Percentiles rank a stretch among this genome's conserved stretches.
Evolutionary conservation across 108 stramenopile genomes (phyloP).

Genomic region (Chaetoceros tenuissimus): DNA sequence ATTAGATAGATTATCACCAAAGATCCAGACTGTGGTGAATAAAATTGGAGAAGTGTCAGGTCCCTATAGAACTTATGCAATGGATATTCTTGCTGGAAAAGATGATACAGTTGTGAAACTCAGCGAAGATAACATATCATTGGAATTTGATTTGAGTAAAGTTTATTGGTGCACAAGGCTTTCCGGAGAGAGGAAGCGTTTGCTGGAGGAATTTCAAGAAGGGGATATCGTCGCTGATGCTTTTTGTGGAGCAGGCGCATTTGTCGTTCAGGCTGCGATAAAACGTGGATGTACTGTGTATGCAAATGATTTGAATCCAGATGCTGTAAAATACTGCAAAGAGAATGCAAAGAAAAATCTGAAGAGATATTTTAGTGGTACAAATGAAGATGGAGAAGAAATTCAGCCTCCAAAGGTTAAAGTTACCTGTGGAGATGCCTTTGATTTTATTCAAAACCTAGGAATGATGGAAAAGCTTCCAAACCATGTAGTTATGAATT

Average conservation of each 20-base stretch:
- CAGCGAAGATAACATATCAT: slow-evolving; percentile 62
- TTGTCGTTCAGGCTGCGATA: slow-evolving; percentile 69
- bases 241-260: slow-evolving; percentile 95
- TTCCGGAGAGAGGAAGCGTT: slow-evolving; percentile 73
- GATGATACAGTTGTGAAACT: slow-evolving; percentile 55
- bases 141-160: slow-evolving; percentile 82
- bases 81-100: slow-evolving; percentile 87
- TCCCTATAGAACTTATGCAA: slow-evolving; percentile 87
- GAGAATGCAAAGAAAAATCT: slow-evolving; percentile 39
- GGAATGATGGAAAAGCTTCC: slow-evolving; percentile 41
- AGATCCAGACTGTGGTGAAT: slow-evolving; percentile 86
- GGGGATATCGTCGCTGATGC: slow-evolving; percentile 76
- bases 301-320: slow-evolving; percentile 92
- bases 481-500: slow-evolving; percentile 79
- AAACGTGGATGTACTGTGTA: slow-evolving; percentile 29
- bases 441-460: slow-evolving; percentile 66
- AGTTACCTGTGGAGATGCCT: slow-evolving; percentile 61
- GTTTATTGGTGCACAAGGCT: slow-evolving; percentile 96
- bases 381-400: slow-evolving; percentile 8
- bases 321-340: slow-evolving; percentile 43
- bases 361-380: slow-evolving; percentile 6
- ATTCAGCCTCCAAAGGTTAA: not conserved
- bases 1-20: slow-evolving; percentile 61
- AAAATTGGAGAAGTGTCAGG: slow-evolving; percentile 89
- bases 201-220: slow-evolving; percentile 49